Base-by-base conservation (phyloP, 1,284 basidiomycete genomes). In the Puccinia sorghi region DNA sequence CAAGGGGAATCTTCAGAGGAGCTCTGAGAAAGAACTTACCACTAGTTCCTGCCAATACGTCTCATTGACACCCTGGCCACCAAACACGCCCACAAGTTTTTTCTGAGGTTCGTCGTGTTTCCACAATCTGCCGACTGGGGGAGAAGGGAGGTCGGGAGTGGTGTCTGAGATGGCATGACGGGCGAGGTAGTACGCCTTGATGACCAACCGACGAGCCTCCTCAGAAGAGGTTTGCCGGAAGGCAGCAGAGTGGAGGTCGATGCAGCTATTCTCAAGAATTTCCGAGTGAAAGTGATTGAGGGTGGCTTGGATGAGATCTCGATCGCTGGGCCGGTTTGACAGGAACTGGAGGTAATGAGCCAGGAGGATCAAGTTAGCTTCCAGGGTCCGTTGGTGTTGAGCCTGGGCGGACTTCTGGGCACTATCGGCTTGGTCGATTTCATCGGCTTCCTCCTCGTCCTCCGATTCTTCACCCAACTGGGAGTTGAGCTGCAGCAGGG, bases 61-160 rank as follows among this genome's bases (percentile, higher is more conserved):
- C 86, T 99, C 96, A 85, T 98, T 98, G 81, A 92, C 93, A 82
- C 96, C 96, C 86, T 99, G 96, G n/a, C 97, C 97, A 81, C 96
- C 96, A 83, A 99, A 99, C 79, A 99, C 87, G 78, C 93, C 96
- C 86, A 92, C 97, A 81, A 97, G 50, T 57, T 69, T 70, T 43
- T 77, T 87, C 80, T 92, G 91, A 46, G 93, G 91, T 5, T 41
- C 17, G 73, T 91, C 88, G 72, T 90, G 90, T 32, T 88, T 86
- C 78, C 87, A 86, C 64, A 90, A 90, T 39, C 92, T 91, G 22
- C 88, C 86, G 80, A 98, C 86, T 57, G 89, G 83, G 89, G 87
- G 67, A 87, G 85, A 77, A 91, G 89, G 80, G 93, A 88, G 82
- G 76, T 90, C 87, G 70, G 88, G 86, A 76, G 87, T 86, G 74